These are phyloP conservation scores for Coniophora puteana DNA, from an alignment of 1,284 basidiomycete genomes.

Conservation along the genomic window DNA sequence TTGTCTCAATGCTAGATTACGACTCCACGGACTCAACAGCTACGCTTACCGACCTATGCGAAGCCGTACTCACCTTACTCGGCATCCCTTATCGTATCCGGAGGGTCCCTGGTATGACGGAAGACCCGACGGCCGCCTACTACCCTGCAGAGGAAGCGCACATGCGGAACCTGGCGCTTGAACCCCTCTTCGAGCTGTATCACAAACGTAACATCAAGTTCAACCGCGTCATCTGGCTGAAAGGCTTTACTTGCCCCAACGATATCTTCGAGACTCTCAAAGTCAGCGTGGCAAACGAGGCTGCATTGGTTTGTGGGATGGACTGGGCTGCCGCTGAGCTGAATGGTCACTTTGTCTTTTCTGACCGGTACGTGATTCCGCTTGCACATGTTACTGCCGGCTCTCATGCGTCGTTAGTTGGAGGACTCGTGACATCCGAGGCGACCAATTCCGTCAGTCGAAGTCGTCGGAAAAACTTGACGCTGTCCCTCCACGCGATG, in stretches of 20 bases:
- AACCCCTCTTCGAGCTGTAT: slow-evolving; percentile 84
- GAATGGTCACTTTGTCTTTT: slow-evolving; percentile 95
- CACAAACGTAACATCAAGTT: slow-evolving; percentile 78
- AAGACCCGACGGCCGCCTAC: slow-evolving; percentile 80
- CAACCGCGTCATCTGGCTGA: slow-evolving; percentile 90
- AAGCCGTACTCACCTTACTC: slow-evolving; percentile 86
- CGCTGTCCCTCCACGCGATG: slow-evolving; percentile 86
- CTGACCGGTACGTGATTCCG: slow-evolving; percentile 66
- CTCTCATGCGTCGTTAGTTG: slow-evolving; percentile 48
- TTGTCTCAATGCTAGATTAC: slow-evolving; percentile 96
- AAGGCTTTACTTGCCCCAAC: slow-evolving; percentile 95
- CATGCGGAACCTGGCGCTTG: slow-evolving; percentile 86
- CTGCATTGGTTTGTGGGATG: slow-evolving; percentile 97
- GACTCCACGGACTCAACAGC: slow-evolving; percentile 90
- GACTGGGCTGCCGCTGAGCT: slow-evolving; percentile 99
- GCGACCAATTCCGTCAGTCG: slow-evolving; percentile 93
- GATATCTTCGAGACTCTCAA: slow-evolving; percentile 93
- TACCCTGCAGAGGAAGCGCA: slow-evolving; percentile 93
- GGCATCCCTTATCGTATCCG: slow-evolving; percentile 90
- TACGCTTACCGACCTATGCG: slow-evolving; percentile 87
- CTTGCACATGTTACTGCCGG: neutral
- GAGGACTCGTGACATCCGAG: slow-evolving; percentile 93
- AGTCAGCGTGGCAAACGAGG: slow-evolving; percentile 83
- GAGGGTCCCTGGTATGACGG: slow-evolving; percentile 84
- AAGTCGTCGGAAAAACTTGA: slow-evolving; percentile 90